These are phyloP conservation scores for Mycoemilia scoparia DNA, from an alignment of 192 early-diverging fungal genomes.

Conservation along the genomic window DNA sequence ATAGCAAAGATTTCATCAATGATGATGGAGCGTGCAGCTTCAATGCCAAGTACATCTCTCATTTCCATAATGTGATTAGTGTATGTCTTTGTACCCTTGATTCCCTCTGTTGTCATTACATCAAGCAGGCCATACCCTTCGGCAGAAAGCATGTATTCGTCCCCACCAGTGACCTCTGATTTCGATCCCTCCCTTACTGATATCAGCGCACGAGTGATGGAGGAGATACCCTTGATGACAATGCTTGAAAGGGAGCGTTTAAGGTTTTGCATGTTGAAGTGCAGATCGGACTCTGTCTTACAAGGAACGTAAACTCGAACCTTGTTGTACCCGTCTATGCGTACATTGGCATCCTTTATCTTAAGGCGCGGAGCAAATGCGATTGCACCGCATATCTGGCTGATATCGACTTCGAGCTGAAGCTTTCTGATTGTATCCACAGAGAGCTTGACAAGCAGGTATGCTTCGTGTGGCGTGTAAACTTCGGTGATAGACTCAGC, in stretches of 20 bases:
- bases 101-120: constrained; percentile 90
- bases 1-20: constrained; percentile 74
- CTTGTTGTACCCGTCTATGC: constrained; percentile 35
- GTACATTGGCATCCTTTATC: constrained; percentile 52
- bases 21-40: constrained; percentile 81
- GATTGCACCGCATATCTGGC: constrained; percentile 63
- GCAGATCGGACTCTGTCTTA: constrained; percentile 39
- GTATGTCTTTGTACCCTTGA: constrained; percentile 55
- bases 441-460: constrained; percentile 66
- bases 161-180: constrained; percentile 13
- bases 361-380: constrained; percentile 70
- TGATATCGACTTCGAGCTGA: constrained; percentile 74
- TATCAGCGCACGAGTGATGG: constrained; percentile 75
- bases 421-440: constrained; percentile 64
- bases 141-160: constrained; percentile 52
- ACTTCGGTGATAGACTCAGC: constrained; percentile 90
- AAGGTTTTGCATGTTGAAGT: constrained; percentile 59
- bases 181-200: constrained; percentile 32
- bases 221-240: constrained; percentile 71
- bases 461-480: constrained; percentile 52
- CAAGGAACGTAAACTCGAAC: constrained; percentile 45
- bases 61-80: constrained; percentile 93
- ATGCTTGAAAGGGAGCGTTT: constrained; percentile 75
- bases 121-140: constrained; percentile 88
- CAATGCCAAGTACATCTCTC: constrained; percentile 78